These are phyloP conservation scores for Incumbomyces lentus DNA, from an alignment of 2,329 filamentous ascomycete genomes.

Conservation along the genomic window DNA sequence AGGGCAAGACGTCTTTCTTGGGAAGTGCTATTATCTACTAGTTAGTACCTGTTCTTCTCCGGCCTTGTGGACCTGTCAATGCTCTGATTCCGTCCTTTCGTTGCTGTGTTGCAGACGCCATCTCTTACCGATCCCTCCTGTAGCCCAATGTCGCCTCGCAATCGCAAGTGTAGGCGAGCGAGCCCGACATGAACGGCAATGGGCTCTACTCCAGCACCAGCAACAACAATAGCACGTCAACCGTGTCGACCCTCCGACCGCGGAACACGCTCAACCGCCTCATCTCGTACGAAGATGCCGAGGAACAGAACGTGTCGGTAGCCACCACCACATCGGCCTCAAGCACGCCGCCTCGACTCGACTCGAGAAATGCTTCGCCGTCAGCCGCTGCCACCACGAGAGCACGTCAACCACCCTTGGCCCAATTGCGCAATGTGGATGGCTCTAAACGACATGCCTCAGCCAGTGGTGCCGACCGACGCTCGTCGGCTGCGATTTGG, in stretches of 20 bases:
- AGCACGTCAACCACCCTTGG: slow-evolving; percentile 7
- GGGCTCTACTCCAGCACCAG: slow-evolving; percentile 16
- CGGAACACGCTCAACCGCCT: slow-evolving; percentile 30
- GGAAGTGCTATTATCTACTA: too few species aligned
- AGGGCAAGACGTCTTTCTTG: too few species aligned
- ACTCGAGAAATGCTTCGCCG: slow-evolving; percentile 33
- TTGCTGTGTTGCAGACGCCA: too few species aligned
- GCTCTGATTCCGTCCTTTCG: too few species aligned
- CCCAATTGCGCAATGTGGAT: slow-evolving; percentile 3
- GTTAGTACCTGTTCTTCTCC: too few species aligned
- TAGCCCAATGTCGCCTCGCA: slow-evolving; percentile 1
- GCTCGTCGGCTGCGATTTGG: slow-evolving; percentile 22
- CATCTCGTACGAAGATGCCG: slow-evolving; percentile 33
- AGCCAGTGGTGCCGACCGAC: slow-evolving; percentile 6
- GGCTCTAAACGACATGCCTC: slow-evolving; percentile 1
- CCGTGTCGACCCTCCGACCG: slow-evolving; percentile 33
- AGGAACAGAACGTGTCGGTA: slow-evolving; percentile 13
- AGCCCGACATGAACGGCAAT: slow-evolving; percentile 20
- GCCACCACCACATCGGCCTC: slow-evolving; percentile 22
- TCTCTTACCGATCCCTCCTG: too few species aligned
- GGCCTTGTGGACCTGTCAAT: too few species aligned
- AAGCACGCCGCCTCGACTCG: slow-evolving; percentile 23
- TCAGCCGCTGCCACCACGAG: slow-evolving; percentile 21
- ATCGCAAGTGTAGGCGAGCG: slow-evolving; percentile 11
- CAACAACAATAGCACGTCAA: too few species aligned